phyloP scores from a whole-genome alignment of 2,329 filamentous ascomycete genomes.

The Aspergillus arachidicola region DNA sequence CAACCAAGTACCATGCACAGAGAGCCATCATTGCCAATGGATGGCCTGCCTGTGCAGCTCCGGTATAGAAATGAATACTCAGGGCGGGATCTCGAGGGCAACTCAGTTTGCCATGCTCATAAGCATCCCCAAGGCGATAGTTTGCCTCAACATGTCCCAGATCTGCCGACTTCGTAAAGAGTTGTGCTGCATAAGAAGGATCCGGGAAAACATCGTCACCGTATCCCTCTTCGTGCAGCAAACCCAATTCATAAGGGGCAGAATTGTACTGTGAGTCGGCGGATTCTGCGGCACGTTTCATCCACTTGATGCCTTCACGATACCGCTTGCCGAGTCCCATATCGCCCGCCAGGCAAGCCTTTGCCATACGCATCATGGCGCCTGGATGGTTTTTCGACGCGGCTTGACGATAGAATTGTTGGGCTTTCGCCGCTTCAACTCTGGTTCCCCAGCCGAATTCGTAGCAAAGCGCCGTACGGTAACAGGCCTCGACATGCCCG shows the following conservation, averaged over 20 bases:
- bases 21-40: constrained; percentile 94
- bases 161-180: constrained; percentile 93
- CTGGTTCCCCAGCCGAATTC: constrained; percentile 97
- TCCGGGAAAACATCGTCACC: constrained; percentile 94
- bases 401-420: constrained; percentile 87
- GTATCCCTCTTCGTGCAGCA: constrained; percentile 88
- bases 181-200: constrained; percentile 83
- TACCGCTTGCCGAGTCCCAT: constrained; percentile 82
- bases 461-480: constrained; percentile 90
- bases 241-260: constrained; percentile 86
- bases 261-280: constrained; percentile 91
- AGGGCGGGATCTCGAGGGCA: constrained; percentile 90
- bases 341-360: constrained; percentile 86
- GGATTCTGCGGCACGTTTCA: constrained; percentile 88
- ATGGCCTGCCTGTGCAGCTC: constrained; percentile 81
- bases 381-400: constrained; percentile 94
- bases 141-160: constrained; percentile 85
- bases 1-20: constrained; percentile 98
- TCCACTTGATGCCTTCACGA: constrained; percentile 91
- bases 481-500: constrained; percentile 93
- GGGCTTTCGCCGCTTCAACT: constrained; percentile 85
- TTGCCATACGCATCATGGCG: constrained; percentile 87
- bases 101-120: constrained; percentile 84
- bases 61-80: constrained; percentile 96
- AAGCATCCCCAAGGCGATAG: constrained; percentile 90